Conservation (phyloP, 2,329 filamentous ascomycete genomes). For the Fusarium praegraminearum region DNA sequence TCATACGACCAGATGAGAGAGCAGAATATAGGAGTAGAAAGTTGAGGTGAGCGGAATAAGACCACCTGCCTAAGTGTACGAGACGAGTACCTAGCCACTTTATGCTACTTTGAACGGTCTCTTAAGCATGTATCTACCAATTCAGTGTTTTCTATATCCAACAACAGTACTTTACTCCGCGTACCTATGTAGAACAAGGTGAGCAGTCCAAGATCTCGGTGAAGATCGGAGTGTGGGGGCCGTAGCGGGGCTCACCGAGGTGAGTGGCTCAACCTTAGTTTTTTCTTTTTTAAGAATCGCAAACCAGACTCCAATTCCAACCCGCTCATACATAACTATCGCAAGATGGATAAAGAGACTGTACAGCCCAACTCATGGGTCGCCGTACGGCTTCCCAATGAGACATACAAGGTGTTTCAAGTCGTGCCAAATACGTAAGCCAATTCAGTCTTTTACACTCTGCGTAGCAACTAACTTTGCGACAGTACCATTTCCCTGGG, state of each 20-base stretch:
- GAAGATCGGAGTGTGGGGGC: slow-evolving; percentile 35
- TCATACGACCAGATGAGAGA: background rate
- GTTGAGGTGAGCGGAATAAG: background rate
- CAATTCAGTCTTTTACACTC: slow-evolving; percentile 6
- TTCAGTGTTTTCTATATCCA: background rate
- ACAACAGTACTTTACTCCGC: background rate
- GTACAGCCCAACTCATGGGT: slow-evolving; percentile 71
- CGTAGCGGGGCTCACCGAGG: slow-evolving; percentile 50
- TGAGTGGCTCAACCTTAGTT: slow-evolving; percentile 44
- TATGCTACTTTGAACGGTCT: background rate
- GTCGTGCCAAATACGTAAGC: slow-evolving; percentile 70
- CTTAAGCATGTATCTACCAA: background rate
- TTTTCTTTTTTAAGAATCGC: slow-evolving; percentile 36
- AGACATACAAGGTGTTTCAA: slow-evolving; percentile 68
- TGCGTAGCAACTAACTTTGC: slow-evolving; percentile 43
- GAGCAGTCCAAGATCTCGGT: slow-evolving; percentile 21
- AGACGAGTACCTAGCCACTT: background rate
- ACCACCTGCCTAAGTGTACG: background rate
- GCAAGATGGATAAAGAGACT: slow-evolving; percentile 50
- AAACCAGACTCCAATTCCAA: slow-evolving; percentile 13
- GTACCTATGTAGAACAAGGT: background rate
- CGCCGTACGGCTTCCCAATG: slow-evolving; percentile 69
- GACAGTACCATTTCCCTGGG: slow-evolving; percentile 85
- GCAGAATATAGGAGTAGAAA: background rate
- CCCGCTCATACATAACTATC: slow-evolving; percentile 17